phyloP scores from a whole-genome alignment of 2,329 filamentous ascomycete genomes.

The Fusarium floridanum region DNA sequence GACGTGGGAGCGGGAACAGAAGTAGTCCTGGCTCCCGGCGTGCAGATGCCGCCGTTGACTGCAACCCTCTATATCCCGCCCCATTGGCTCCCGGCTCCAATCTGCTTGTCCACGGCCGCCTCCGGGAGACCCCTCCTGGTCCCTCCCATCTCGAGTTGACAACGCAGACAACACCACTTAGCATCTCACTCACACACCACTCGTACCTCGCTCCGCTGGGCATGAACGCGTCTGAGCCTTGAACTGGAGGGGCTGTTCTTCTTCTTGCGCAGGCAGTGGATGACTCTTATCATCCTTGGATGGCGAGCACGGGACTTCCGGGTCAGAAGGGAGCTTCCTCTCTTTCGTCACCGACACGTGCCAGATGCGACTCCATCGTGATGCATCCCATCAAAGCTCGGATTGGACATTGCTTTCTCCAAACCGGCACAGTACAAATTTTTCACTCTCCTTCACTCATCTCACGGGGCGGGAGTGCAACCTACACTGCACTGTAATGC shows the following conservation, averaged over 20 bases:
- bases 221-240: slow-evolving; percentile 43
- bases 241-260: slow-evolving; percentile 41
- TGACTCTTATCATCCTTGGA: slow-evolving; percentile 39
- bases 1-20: slow-evolving; percentile 39
- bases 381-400: slow-evolving; percentile 29
- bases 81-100: slow-evolving; percentile 20
- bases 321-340: slow-evolving; percentile 20
- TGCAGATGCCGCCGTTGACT: slow-evolving; percentile 32
- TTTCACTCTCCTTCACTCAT: slow-evolving; percentile 3
- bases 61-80: slow-evolving; percentile 13
- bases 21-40: slow-evolving; percentile 36
- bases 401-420: slow-evolving; percentile 37
- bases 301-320: slow-evolving; percentile 12
- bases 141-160: slow-evolving; percentile 28
- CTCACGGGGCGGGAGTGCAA: slow-evolving; percentile 11
- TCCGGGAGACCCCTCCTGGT: slow-evolving; percentile 13
- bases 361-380: slow-evolving; percentile 40
- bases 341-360: slow-evolving; percentile 43
- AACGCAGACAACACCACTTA: slow-evolving; percentile 42
- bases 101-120: slow-evolving; percentile 33
- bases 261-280: not conserved
- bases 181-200: slow-evolving; percentile 21
- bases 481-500: slow-evolving; percentile 8
- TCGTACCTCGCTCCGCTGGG: slow-evolving; percentile 35
- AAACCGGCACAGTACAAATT: slow-evolving; percentile 11